Evolutionary conservation across 2,329 filamentous ascomycete species (phyloP).

Genomic region (Aspergillus sp.): DNA sequence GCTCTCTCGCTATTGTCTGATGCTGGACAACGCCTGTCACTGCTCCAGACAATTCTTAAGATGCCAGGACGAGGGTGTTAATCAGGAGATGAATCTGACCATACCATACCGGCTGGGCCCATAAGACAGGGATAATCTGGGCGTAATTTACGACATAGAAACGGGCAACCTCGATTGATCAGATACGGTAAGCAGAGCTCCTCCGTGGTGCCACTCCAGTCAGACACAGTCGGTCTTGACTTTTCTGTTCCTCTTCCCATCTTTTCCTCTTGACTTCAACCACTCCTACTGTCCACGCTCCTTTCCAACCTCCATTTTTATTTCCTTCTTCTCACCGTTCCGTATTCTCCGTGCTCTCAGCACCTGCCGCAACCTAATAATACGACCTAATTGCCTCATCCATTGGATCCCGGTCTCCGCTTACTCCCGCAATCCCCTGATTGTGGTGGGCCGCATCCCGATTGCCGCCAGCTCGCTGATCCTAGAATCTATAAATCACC

Average conservation of each 20-base stretch:
- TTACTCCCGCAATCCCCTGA: slow-evolving; percentile 15
- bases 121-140: not conserved
- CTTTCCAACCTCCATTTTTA: slow-evolving; percentile 3
- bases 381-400: not conserved
- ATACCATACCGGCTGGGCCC: not conserved
- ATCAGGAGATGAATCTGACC: not conserved
- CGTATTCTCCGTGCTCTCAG: not conserved
- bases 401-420: not conserved
- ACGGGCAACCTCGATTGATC: not conserved
- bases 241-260: slow-evolving; percentile 11
- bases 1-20: not conserved
- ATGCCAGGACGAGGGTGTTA: not conserved
- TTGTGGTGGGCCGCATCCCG: slow-evolving; percentile 15
- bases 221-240: slow-evolving; percentile 3
- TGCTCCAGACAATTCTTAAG: not conserved
- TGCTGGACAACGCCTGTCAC: not conserved
- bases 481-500: slow-evolving; percentile 4
- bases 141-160: not conserved
- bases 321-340: not conserved
- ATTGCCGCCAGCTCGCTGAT: slow-evolving; percentile 1
- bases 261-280: not conserved
- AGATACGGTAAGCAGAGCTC: slow-evolving; percentile 7
- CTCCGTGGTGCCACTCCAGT: slow-evolving; percentile 14
- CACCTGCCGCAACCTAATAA: slow-evolving; percentile 2
- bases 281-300: slow-evolving; percentile 6